These are phyloP conservation scores for Silene uniflora DNA, from an alignment of 148 eudicot genomes.

Conservation along the genomic window DNA sequence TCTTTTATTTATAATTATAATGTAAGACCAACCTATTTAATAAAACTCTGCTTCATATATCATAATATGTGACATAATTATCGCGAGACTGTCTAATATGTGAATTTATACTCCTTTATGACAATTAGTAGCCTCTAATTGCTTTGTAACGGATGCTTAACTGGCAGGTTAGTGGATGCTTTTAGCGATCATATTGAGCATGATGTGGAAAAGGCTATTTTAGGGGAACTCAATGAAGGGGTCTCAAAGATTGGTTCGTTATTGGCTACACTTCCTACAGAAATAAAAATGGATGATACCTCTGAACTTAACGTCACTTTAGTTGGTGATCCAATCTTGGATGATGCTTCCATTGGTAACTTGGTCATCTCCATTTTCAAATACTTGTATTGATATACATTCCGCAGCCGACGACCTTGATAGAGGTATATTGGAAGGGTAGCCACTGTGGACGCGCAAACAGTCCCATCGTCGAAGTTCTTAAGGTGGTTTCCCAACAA, in stretches of 20 bases:
- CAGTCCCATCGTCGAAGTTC: too few relatives aligned
- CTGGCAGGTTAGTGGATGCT: slow-evolving; percentile 67
- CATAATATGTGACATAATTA: too few relatives aligned
- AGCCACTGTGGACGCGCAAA: too few relatives aligned
- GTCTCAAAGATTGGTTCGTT: slow-evolving; percentile 46
- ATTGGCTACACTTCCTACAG: slow-evolving; percentile 64
- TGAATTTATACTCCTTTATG: neutral
- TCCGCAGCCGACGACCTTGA: too few relatives aligned
- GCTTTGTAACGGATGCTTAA: slow-evolving; percentile 20
- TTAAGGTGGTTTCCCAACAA: too few relatives aligned
- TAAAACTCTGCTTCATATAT: too few relatives aligned
- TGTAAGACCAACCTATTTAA: too few relatives aligned
- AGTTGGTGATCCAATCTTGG: slow-evolving; percentile 49
- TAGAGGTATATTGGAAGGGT: too few relatives aligned
- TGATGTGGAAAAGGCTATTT: slow-evolving; percentile 64
- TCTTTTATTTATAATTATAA: too few relatives aligned
- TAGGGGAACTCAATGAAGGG: slow-evolving; percentile 52
- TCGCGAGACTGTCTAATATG: neutral
- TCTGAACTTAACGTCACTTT: too few relatives aligned
- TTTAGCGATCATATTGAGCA: slow-evolving; percentile 58
- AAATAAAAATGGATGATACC: slow-evolving; percentile 49
- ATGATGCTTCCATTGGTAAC: slow-evolving; percentile 42
- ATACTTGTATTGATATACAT: too few relatives aligned
- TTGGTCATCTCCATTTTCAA: too few relatives aligned
- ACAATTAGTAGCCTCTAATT: neutral